phyloP scores from a whole-genome alignment of 1,284 basidiomycete genomes.

The Quambalaria eucalypti region DNA sequence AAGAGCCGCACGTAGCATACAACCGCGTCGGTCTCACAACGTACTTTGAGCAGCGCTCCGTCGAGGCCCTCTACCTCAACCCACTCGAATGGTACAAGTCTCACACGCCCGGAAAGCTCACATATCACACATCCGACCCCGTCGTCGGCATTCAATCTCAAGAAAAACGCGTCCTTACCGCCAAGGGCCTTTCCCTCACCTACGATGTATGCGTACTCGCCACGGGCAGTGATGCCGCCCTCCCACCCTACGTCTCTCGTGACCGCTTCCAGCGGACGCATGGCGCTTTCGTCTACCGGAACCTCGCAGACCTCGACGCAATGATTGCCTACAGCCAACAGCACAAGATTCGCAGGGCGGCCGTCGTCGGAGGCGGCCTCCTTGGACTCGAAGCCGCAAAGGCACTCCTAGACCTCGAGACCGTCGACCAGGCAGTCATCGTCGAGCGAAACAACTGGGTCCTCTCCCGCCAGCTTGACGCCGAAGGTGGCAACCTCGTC shows the following conservation, averaged over 20 bases:
- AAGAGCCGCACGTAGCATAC: conserved; percentile 59
- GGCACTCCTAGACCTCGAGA: conserved; percentile 59
- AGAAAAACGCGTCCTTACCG: conserved; percentile 52
- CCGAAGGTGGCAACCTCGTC: conserved; percentile 62
- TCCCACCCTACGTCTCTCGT: conserved; percentile 58
- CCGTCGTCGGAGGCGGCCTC: conserved; percentile 64
- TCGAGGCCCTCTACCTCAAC: conserved; percentile 62
- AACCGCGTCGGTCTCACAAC: conserved; percentile 59
- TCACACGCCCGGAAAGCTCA: conserved; percentile 37
- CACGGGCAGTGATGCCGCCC: conserved; percentile 61
- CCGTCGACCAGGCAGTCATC: conserved; percentile 53
- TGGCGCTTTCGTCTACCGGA: conserved; percentile 66
- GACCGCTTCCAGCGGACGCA: conserved; percentile 49
- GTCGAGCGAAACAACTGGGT: conserved; percentile 59
- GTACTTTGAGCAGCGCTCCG: conserved; percentile 59
- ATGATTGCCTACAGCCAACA: conserved; percentile 20
- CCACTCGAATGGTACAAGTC: conserved; percentile 56
- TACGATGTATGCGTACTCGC: conserved; percentile 58
- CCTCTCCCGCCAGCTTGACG: conserved; percentile 63
- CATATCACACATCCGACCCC: conserved; percentile 34
- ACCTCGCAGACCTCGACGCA: conserved; percentile 50
- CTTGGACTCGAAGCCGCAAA: conserved; percentile 68
- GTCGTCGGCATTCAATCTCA: conserved; percentile 53
- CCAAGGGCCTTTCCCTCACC: conserved; percentile 52
- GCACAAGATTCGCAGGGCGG: conserved; percentile 55